Percentiles rank a stretch among this genome's conserved stretches.
phyloP scores from a whole-genome alignment of 2,329 filamentous ascomycete genomes.

The Thielaviopsis populi region DNA sequence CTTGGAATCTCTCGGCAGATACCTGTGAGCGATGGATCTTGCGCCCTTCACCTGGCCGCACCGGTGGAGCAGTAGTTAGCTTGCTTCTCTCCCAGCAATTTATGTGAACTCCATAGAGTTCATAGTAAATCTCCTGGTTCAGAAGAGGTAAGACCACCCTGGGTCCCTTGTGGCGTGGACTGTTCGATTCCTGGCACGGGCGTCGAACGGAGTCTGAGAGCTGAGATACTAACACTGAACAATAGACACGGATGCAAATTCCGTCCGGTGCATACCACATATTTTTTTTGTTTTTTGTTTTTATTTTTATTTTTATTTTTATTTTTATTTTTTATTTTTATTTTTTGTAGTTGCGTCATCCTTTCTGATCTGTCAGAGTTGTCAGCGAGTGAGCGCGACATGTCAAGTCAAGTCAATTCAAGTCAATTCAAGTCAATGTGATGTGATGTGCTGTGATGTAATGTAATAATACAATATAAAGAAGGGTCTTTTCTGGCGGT shows the following conservation, averaged over 20 bases:
- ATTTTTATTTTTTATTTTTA: background rate
- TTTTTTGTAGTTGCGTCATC: no score
- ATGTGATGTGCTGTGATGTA: background rate
- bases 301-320: background rate
- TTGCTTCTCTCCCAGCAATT: slow-evolving; percentile 9
- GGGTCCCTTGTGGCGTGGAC: background rate
- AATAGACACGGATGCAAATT: slow-evolving; percentile 10
- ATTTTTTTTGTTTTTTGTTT: background rate
- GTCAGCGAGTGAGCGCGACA: background rate
- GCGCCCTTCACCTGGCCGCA: slow-evolving; percentile 1
- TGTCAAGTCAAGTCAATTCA: background rate
- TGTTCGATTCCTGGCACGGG: slow-evolving; percentile 2
- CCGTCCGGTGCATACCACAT: slow-evolving; percentile 6
- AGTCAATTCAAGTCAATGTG: background rate
- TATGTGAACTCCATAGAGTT: background rate
- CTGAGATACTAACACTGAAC: background rate
- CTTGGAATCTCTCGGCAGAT: background rate
- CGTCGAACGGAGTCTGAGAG: background rate
- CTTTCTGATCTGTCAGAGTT: background rate
- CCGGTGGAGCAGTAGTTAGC: slow-evolving; percentile 13
- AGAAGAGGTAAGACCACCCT: slow-evolving; percentile 9
- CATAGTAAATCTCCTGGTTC: slow-evolving; percentile 5
- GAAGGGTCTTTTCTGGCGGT: background rate
- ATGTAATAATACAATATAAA: background rate
- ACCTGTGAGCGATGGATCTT: slow-evolving; percentile 1